Evolutionary conservation across 1,284 basidiomycete genomes (phyloP), one percentile per base, ranked within the genome.

Genomic region (Volvariella volvacea): DNA sequence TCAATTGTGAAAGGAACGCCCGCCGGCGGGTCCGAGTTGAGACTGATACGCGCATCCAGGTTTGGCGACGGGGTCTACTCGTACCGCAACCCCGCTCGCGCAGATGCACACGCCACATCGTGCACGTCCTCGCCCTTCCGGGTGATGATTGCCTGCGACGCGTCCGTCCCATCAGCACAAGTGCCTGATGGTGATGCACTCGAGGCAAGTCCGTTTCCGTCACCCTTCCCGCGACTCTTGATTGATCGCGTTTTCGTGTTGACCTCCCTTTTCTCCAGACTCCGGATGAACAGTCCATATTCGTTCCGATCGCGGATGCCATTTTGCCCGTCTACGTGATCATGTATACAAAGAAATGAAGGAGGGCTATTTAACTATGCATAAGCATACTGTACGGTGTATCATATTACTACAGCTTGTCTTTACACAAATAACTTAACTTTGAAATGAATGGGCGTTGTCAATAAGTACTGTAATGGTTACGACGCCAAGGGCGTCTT

Each of bases 111-210:
- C 53, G 72, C 79, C 9, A 82, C 78, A 3, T 79, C 79, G 30
- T 80, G 76, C 51, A 70, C 72, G 32, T 68, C 73, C 36, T 81
- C 80, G 2, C 80, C 80, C 2, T 83, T 76, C 62, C 71, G 78
- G 7, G 76, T 78, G 16, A 73, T 74, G 65, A 67, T 83, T 48
- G 74, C 73, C 3, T 81, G 80, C 49, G 74, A 78, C 53, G 70
- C 67, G 3, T 54, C 66, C 22, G 64, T 77, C n/a, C 65, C 71
- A 34, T 59, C 65, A 20, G 58, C 50, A 2, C 55, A 60, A 41
- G 53, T 49, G 14, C 45, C 46, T 9, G 20, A 34, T 15, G 38
- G 40, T 17, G 52, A 54, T 36, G 53, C 48, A 20, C 55, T 55
- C 42, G 54, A 61, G 49, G 61, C n/a, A n/a, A n/a, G n/a, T n/a